Conservation (phyloP, 176 grass and related monocot species). For the Lolium rigidum region DNA sequence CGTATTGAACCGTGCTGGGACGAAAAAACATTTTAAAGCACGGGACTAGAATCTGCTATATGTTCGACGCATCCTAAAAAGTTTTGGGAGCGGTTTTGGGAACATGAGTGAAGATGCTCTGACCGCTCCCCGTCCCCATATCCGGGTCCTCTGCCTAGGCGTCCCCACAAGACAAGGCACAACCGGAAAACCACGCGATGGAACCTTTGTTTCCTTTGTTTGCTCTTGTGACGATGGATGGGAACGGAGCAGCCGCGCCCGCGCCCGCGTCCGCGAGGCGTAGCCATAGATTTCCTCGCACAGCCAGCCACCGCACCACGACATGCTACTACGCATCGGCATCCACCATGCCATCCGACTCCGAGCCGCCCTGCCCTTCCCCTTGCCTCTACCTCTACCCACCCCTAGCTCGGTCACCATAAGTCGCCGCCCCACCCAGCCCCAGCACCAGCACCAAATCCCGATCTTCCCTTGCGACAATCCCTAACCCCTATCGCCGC, state of each 20-base stretch:
- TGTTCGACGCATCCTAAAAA: too few relatives aligned
- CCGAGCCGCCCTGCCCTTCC: not conserved
- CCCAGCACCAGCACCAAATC: slow-evolving; percentile 9
- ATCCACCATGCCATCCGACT: slow-evolving; percentile 32
- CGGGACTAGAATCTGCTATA: too few relatives aligned
- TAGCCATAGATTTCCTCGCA: slow-evolving; percentile 38
- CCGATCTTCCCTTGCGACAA: not conserved
- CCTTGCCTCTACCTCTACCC: slow-evolving; percentile 1
- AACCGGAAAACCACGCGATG: not conserved
- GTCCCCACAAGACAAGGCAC: not conserved
- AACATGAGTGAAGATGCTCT: too few relatives aligned
- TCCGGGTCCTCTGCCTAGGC: not conserved
- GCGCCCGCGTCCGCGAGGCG: slow-evolving; percentile 20
- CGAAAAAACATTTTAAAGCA: too few relatives aligned
- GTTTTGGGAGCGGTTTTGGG: too few relatives aligned
- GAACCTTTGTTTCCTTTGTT: slow-evolving; percentile 12
- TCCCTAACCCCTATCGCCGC: not conserved
- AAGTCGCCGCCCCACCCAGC: slow-evolving; percentile 19
- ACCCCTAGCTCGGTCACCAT: slow-evolving; percentile 5
- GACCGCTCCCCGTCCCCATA: too few relatives aligned
- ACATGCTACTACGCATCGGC: not conserved
- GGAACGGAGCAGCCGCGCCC: slow-evolving; percentile 10
- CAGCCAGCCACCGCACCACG: not conserved
- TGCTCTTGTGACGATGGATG: not conserved
- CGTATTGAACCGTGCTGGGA: too few relatives aligned